phyloP scores from a whole-genome alignment of 2,329 filamentous ascomycete genomes.

The Penicillium sp. region DNA sequence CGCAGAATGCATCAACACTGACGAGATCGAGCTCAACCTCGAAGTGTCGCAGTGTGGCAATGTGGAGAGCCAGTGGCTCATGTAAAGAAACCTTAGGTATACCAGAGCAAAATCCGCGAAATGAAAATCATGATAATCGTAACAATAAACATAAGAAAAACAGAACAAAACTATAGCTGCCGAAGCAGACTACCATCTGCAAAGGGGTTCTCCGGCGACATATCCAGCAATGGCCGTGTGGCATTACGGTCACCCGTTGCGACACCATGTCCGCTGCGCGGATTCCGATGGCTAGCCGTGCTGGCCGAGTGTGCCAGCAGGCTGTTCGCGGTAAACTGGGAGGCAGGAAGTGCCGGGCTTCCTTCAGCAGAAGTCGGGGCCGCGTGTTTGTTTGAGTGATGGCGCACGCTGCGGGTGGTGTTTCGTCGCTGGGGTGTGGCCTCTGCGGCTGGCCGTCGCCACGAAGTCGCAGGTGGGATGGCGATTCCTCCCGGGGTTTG shows the following conservation, averaged over 20 bases:
- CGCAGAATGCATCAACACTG: not conserved
- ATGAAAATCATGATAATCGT: not conserved
- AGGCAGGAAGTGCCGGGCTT: constrained; percentile 9
- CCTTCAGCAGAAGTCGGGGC: constrained; percentile 9
- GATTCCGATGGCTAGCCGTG: constrained; percentile 11
- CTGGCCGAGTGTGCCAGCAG: constrained; percentile 32
- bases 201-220: constrained; percentile 42
- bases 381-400: constrained; percentile 11
- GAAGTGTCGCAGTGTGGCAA: not conserved
- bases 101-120: not conserved
- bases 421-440: constrained; percentile 23
- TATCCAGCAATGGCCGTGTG: constrained; percentile 42
- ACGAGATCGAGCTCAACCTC: not conserved
- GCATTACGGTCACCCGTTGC: constrained; percentile 40
- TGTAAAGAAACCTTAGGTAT: not conserved
- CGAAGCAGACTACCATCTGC: constrained; percentile 45
- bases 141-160: not conserved
- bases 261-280: constrained; percentile 36
- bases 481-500: constrained; percentile 29
- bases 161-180: constrained; percentile 18
- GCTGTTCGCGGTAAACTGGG: constrained; percentile 36
- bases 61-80: not conserved
- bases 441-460: constrained; percentile 32
- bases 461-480: constrained; percentile 39
- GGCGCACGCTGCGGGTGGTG: constrained; percentile 30